Base-by-base conservation (phyloP, 148 eudicot genomes). In the Euryodendron excelsum region DNA sequence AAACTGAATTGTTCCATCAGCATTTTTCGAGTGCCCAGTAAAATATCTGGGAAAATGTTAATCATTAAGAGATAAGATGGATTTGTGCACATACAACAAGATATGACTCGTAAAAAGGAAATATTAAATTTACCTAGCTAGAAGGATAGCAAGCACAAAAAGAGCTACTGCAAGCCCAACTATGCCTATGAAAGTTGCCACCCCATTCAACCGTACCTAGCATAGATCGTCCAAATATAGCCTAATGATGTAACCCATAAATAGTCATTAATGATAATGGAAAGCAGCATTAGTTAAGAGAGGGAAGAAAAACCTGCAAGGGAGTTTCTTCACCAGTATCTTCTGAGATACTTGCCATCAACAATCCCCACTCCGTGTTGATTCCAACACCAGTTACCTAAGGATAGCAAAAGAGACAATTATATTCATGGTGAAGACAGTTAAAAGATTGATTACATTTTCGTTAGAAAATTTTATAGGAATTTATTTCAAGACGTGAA, bases 311-410 rank as follows among this genome's bases (percentile, higher is more conserved):
- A 63, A 92, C 98, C 97, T 92, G 98, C 85, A 94, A 84, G 52
- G 98, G 98, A 66, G 98, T 94, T 88, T 94, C 98, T 91, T 91
- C 98, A 82, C 97, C 97, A 23, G 86, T 94, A 79, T 94, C 44
- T 39, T 39, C 44, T 6, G 44, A 39, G 44, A 39, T 39, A 39
- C 44, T 39, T 39, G 44, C 44, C 44, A 39, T 39, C 44, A 39
- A 39, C 44, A 39, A 39, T 39, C 44, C 44, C 44, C 44, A 39
- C 6, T 39, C 44, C 6, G 44, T 39, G 44, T 39, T 39, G 44
- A 39, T 39, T 39, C 98, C 98, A 52, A 94, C 98, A 83, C 93
- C 92, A 74, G 98, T 94, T 36, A 94, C 97, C 98, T 94, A 73
- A 45, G 79, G 60, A 73, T 10, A 53, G 37, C 9, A 55, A 63